phyloP scores from a whole-genome alignment of 805 yeast species.

The Candida sakaeoensis region DNA sequence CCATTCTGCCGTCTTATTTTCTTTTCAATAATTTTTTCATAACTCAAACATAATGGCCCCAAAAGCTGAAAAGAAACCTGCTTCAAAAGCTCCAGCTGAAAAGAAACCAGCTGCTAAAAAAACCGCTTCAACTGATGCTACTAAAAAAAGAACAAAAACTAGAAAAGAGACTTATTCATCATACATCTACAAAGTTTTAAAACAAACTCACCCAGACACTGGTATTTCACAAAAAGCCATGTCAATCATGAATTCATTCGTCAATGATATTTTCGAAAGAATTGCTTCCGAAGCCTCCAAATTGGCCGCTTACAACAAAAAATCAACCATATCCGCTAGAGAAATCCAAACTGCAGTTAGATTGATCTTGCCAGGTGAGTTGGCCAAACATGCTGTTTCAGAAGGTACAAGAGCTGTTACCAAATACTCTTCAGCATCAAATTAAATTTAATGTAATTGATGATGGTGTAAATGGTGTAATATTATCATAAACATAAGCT shows the following conservation, averaged over 20 bases:
- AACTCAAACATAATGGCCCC: conserved; percentile 52
- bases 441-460: conserved; percentile 16
- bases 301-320: conserved; percentile 98
- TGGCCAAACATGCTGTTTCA: conserved; percentile 97
- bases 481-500: neutral
- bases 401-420: conserved; percentile 99
- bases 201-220: conserved; percentile 99
- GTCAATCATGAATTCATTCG: conserved; percentile 98
- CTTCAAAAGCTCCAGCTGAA: conserved; percentile 97
- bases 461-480: too few species aligned
- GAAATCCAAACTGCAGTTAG: conserved; percentile 99
- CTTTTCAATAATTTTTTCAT: neutral
- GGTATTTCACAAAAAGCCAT: conserved; percentile 99
- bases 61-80: conserved; percentile 70
- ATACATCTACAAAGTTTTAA: conserved; percentile 96
- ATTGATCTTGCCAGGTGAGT: conserved; percentile 96
- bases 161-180: conserved; percentile 98
- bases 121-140: conserved; percentile 68
- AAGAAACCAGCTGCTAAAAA: conserved; percentile 91
- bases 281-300: conserved; percentile 97
- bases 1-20: too few species aligned
- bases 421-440: conserved; percentile 76
- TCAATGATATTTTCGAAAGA: conserved; percentile 97
- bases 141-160: conserved; percentile 90
- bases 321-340: conserved; percentile 96